Evolutionary conservation across 495 filamentous ascomycete species (phyloP).

Genomic region (Xylaria bambusicola): DNA sequence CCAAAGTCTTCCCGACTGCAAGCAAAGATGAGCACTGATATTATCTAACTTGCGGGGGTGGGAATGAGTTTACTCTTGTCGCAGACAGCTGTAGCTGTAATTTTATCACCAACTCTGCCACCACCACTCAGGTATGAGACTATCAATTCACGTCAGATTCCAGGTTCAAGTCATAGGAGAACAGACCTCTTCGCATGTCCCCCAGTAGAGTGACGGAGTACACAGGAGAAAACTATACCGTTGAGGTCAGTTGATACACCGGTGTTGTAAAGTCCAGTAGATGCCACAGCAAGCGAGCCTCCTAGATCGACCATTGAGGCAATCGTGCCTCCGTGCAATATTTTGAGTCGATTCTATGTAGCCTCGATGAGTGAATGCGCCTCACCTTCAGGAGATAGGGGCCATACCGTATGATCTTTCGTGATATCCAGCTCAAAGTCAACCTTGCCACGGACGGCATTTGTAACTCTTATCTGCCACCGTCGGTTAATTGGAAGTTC

Average conservation of each 20-base stretch:
- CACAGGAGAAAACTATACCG: conserved; percentile 51
- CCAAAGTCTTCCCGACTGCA: conserved; percentile 87
- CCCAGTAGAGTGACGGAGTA: no score
- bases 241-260: conserved; percentile 93
- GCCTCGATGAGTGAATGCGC: not conserved
- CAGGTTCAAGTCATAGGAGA: not conserved
- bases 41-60: not conserved
- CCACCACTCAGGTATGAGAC: conserved; percentile 91
- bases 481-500: conserved; percentile 2
- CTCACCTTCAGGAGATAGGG: not conserved
- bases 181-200: not conserved
- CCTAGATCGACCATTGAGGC: conserved; percentile 95
- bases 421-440: conserved; percentile 84
- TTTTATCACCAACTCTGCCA: conserved; percentile 76
- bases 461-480: conserved; percentile 69
- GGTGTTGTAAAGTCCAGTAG: conserved; percentile 80
- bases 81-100: conserved; percentile 69
- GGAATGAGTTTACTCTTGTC: conserved; percentile 72
- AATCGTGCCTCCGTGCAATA: conserved; percentile 92
- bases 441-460: conserved; percentile 75
- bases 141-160: conserved; percentile 35
- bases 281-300: conserved; percentile 90
- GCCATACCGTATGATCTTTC: conserved; percentile 81
- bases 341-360: conserved; percentile 81
- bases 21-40: not conserved